Evolutionary conservation across 176 grass and related monocot species (phyloP), one percentile per base, ranked within the genome.

Genomic region (Lolium perenne): DNA sequence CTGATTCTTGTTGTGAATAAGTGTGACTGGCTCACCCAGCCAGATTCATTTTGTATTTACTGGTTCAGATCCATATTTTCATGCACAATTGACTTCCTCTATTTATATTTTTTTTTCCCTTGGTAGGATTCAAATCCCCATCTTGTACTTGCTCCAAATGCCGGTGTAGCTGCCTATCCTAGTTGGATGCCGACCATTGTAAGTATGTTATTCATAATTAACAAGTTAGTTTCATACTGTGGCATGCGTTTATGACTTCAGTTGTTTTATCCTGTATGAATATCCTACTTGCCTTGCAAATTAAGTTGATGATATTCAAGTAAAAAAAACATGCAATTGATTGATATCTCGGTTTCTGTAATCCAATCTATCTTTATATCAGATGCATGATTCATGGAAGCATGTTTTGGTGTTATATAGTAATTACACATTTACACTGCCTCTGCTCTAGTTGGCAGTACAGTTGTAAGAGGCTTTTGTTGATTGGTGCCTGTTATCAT

Each of bases 61-160:
- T 79, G 3, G 14, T 82, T 54, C 21, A 54, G 70, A 68, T 76
- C 0, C n/a, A 2, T 86, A 84, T 84, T 76, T 87, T 69, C 32
- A 76, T 81, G 49, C 29, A 38, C 16, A 4, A 60, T 38, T 76
- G 29, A 70, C 76, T 87, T 25, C 9, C 25, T 20, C 56, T 82
- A 74, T 83, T 89, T 86, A 93, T 60, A 80, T 20, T 64, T 77
- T 71, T 77, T 17, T 53, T 17, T 29, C 46, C 59, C 14, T 82
- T 86, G 15, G 8, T 74, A 98, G 97, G 92, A 94, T 69, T 94
- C 97, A 46, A 85, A 78, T 68, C 97, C 94, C 38, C 76, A 94
- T 77, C 77, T 98, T 81, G 90, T 98, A 81, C 20, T 98, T 86
- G 97, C 92, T 69, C 90, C 92, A 83, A 98, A 98, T 98, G 97